Base-by-base conservation (phyloP, 345 rosid species). In the Erucastrum elatum region DNA sequence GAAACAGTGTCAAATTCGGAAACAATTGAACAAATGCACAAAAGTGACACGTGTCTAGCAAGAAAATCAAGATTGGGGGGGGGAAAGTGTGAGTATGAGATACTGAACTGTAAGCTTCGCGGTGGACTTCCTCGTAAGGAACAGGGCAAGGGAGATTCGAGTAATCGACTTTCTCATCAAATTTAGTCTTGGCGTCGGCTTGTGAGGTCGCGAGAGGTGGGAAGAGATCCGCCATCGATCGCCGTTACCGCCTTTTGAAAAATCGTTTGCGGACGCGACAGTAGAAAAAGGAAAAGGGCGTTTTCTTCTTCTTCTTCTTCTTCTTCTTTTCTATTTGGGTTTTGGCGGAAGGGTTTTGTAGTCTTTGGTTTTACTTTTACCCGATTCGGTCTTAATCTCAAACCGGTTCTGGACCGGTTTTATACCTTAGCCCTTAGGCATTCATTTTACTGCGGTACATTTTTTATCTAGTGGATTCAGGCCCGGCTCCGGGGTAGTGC, bases 71-170 rank as follows among this genome's bases (percentile, higher is more conserved):
- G 10, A 51, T 51, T 21, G 21, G 21, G 8, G 58, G 8, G 58
- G 58, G 15, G 3, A 26, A 65, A 31, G 30, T 61, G 7, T 35
- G 62, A 16, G 5, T 10, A 15, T 16, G 70, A 56, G 21, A 39
- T 46, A 87, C 92, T 78, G 49, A 82, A 94, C 97, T 92, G 74
- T 89, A 83, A 75, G 96, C 94, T 86, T 94, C 97, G 1, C 98
- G 96, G 81, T 92, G 96, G 82, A 92, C 80, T 82, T 94, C 98
- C 69, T 94, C 98, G 34, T 87, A 94, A 35, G 98, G 93, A 82
- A 89, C 82, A 66, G 98, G 98, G 77, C 96, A 92, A 49, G 96
- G 96, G 56, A 94, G 91, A 71, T 89, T 85, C 67, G 82, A 66
- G 88, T 88, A 94, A 72, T 94, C 93, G 4, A 84, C 87, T 79